These are phyloP conservation scores for Trichoderma atroviride DNA, from an alignment of 2,329 filamentous ascomycete species.

Conservation along the genomic window DNA sequence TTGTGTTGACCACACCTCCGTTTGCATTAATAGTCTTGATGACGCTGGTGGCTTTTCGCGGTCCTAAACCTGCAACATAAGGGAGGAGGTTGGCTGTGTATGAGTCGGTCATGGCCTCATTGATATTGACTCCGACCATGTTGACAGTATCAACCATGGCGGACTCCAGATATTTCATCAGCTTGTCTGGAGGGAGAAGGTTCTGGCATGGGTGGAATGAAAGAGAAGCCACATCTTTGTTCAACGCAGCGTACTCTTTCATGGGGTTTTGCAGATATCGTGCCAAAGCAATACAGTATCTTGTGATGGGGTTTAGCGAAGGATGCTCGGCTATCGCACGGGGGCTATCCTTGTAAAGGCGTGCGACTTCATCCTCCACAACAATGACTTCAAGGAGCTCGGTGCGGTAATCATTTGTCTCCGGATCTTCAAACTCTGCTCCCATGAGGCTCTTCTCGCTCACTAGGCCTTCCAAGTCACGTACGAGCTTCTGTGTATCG, in stretches of 20 bases:
- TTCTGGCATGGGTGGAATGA: conserved; percentile 89
- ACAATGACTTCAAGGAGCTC: conserved; percentile 86
- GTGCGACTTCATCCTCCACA: conserved; percentile 96
- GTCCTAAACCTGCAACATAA: conserved; percentile 88
- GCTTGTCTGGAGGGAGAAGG: conserved; percentile 82
- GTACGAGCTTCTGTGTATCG: conserved; percentile 81
- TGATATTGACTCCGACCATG: conserved; percentile 91
- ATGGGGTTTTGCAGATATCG: conserved; percentile 94
- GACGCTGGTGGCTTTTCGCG: conserved; percentile 80
- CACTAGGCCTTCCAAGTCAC: conserved; percentile 78
- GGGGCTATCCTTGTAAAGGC: conserved; percentile 88
- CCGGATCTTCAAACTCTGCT: conserved; percentile 77
- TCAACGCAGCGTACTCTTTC: conserved; percentile 93
- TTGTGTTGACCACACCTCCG: conserved; percentile 79
- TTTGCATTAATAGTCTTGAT: conserved; percentile 84
- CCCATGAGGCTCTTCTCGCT: conserved; percentile 76
- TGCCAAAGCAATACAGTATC: conserved; percentile 88
- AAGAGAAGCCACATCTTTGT: conserved; percentile 83
- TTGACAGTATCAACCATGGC: conserved; percentile 99
- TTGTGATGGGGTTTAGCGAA: conserved; percentile 72
- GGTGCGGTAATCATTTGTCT: conserved; percentile 73
- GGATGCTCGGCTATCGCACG: conserved; percentile 81
- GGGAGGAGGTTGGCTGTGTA: conserved; percentile 87
- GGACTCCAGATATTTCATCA: conserved; percentile 85
- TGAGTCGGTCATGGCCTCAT: conserved; percentile 80